Conservation (phyloP, 768 basidiomycete species). For the Pholiota microspora region DNA sequence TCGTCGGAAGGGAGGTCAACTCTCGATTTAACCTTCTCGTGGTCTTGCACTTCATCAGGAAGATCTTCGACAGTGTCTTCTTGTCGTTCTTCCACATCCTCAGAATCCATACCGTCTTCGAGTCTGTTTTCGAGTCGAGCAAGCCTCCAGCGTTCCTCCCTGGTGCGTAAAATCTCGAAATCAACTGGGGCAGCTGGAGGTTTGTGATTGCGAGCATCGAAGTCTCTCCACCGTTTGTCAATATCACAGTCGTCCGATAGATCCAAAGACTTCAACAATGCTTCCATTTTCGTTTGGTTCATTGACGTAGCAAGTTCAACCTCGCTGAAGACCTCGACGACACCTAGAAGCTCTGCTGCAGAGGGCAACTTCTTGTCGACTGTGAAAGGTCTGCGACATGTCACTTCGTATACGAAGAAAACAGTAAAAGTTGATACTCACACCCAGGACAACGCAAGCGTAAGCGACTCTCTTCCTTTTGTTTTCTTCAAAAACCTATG, state of each 20-base stretch:
- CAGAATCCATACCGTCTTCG: background rate
- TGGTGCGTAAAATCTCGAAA: conserved; percentile 38
- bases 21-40: background rate
- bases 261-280: conserved; percentile 7
- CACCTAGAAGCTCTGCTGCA: conserved; percentile 27
- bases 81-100: background rate
- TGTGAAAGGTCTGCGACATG: conserved; percentile 45
- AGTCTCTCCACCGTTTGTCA: conserved; percentile 6
- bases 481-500: conserved; percentile 47
- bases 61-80: background rate
- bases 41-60: background rate
- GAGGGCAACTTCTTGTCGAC: conserved; percentile 36
- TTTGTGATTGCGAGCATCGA: background rate
- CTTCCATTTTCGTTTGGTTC: background rate
- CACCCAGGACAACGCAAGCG: conserved; percentile 48
- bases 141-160: conserved; percentile 33
- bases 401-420: background rate
- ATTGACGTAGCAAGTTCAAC: background rate
- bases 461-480: conserved; percentile 57
- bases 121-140: conserved; percentile 11
- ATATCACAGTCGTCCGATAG: background rate
- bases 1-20: background rate
- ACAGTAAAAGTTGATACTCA: conserved; percentile 2
- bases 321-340: conserved; percentile 18
- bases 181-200: conserved; percentile 7